phyloP scores from a whole-genome alignment of 768 basidiomycete genomes.

The Myochromella boudieri region DNA sequence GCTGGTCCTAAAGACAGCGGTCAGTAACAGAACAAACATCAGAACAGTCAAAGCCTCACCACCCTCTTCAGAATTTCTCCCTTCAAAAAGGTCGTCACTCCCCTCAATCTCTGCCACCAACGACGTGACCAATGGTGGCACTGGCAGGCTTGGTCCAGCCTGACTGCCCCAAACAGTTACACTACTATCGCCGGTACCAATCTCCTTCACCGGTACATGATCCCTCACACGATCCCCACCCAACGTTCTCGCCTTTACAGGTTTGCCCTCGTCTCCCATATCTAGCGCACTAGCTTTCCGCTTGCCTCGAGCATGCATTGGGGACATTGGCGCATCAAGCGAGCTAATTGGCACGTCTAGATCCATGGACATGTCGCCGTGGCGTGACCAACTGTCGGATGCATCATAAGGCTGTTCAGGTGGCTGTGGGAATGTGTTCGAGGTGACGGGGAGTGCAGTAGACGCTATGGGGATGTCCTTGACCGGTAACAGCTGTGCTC shows the following conservation, averaged over 20 bases:
- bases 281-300: constrained; percentile 45
- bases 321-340: constrained; percentile 40
- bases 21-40: not conserved
- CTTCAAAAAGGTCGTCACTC: constrained; percentile 71
- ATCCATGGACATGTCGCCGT: constrained; percentile 48
- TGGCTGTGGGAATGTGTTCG: constrained; percentile 44
- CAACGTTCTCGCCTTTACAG: constrained; percentile 50
- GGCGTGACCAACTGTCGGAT: constrained; percentile 35
- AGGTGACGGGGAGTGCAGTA: constrained; percentile 21
- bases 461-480: constrained; percentile 24
- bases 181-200: constrained; percentile 28
- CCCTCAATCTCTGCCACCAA: constrained; percentile 63
- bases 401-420: constrained; percentile 49
- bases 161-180: constrained; percentile 21
- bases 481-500: constrained; percentile 31
- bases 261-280: constrained; percentile 38
- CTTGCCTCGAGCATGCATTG: constrained; percentile 42
- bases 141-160: constrained; percentile 40
- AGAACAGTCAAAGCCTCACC: constrained; percentile 36
- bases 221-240: constrained; percentile 66
- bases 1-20: constrained; percentile 43
- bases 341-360: constrained; percentile 56
- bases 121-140: constrained; percentile 61
- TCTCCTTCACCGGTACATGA: constrained; percentile 51
- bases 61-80: constrained; percentile 67